Conservation (phyloP, 805 yeast genomes). For the Candida jianshihensis region DNA sequence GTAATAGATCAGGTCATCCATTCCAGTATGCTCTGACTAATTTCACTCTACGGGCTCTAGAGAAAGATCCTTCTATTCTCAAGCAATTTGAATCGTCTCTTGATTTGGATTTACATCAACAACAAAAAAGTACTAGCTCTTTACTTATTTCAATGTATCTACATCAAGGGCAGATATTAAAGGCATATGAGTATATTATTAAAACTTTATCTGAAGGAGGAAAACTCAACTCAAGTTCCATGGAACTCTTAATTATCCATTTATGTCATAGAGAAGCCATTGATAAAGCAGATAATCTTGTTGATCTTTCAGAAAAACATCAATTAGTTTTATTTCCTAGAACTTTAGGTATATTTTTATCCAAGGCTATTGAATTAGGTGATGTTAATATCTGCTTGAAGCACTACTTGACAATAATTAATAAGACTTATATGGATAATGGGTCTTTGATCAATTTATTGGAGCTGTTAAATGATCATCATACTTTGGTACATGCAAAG, state of each 20-base stretch:
- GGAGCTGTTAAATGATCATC: constrained; percentile 3
- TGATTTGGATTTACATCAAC: too few relatives aligned
- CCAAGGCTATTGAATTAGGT: constrained; percentile 7
- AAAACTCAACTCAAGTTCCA: constrained; percentile 1
- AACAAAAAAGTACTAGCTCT: constrained; percentile 1
- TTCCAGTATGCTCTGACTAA: background rate
- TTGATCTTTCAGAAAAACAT: constrained; percentile 1
- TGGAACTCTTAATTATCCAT: constrained; percentile 13
- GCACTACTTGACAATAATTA: constrained; percentile 5
- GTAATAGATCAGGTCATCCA: background rate
- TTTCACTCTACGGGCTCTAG: background rate
- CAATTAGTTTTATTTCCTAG: constrained; percentile 11
- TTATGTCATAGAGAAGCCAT: constrained; percentile 4
- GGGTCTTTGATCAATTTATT: constrained; percentile 11
- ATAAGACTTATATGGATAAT: constrained; percentile 9
- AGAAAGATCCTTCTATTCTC: constrained; percentile 1
- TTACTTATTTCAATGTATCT: constrained; percentile 8
- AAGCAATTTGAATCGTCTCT: too few relatives aligned
- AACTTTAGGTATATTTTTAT: constrained; percentile 7
- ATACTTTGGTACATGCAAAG: constrained; percentile 8
- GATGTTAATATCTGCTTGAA: constrained; percentile 1
- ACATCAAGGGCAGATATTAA: constrained; percentile 1
- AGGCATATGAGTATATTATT: constrained; percentile 6
- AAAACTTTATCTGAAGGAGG: background rate
- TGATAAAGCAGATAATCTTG: constrained; percentile 4